Percentiles rank a stretch among this genome's conserved stretches.
Evolutionary conservation across 345 rosid species (phyloP).

Genomic region (Lepidium africanum): DNA sequence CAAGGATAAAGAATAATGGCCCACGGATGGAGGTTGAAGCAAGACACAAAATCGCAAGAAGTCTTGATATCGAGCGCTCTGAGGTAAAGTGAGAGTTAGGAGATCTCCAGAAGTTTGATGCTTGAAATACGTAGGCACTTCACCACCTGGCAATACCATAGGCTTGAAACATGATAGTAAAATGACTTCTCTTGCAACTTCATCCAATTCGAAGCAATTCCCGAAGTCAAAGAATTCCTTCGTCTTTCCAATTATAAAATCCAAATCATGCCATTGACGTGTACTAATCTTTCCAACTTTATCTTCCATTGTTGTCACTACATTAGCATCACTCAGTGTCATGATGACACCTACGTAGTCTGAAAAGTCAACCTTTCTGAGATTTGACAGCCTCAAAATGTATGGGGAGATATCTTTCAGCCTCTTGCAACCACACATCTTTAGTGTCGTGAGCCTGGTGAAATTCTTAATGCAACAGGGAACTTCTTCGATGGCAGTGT

Average conservation of each 20-base stretch:
- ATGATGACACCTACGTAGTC: not conserved
- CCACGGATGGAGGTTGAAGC: not conserved
- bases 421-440: not conserved
- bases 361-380: not conserved
- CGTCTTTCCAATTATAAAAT: too few relatives aligned
- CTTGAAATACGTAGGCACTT: not conserved
- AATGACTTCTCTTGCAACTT: not conserved
- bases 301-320: not conserved
- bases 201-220: not conserved
- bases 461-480: not conserved
- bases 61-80: not conserved
- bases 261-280: not conserved
- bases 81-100: not conserved
- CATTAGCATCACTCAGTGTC: not conserved
- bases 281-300: not conserved
- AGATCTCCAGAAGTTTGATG: not conserved
- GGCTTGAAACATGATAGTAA: not conserved
- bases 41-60: not conserved
- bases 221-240: not conserved
- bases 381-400: not conserved
- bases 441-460: not conserved
- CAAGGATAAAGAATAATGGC: too few relatives aligned
- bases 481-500: constrained; percentile 1
- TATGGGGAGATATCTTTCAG: constrained; percentile 8
- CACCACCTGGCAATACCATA: not conserved